Conservation (phyloP, 108 stramenopile genomes). For the Nitzschia sp. region DNA sequence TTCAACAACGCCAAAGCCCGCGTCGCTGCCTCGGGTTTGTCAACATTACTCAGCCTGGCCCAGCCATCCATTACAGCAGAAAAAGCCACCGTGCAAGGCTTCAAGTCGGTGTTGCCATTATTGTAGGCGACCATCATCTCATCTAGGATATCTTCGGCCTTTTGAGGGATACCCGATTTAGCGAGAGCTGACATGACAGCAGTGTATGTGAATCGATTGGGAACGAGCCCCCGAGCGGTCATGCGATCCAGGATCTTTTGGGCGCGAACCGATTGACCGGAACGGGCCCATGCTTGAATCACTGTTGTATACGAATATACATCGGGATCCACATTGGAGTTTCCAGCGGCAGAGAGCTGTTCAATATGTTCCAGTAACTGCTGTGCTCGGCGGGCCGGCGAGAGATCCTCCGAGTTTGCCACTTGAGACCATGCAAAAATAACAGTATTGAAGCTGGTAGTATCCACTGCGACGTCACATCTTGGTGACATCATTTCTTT, state of each 20-base stretch:
- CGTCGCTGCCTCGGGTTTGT: constrained; percentile 33
- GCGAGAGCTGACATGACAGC: constrained; percentile 34
- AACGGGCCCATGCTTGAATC: constrained; percentile 36
- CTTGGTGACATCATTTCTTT: constrained; percentile 33
- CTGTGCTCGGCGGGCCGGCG: constrained; percentile 30
- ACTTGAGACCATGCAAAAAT: constrained; percentile 52
- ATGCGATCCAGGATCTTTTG: constrained; percentile 23
- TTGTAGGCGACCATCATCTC: constrained; percentile 24
- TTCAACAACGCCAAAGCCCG: constrained; percentile 38
- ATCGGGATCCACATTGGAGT: constrained; percentile 60
- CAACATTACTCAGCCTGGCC: constrained; percentile 34
- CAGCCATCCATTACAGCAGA: constrained; percentile 56
- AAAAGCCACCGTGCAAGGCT: constrained; percentile 50
- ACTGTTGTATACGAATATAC: constrained; percentile 50
- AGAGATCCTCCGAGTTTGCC: not conserved
- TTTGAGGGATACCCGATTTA: constrained; percentile 25
- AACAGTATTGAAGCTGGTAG: constrained; percentile 71
- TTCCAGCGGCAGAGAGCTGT: constrained; percentile 39
- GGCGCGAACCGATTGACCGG: constrained; percentile 16
- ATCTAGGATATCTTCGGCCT: constrained; percentile 34
- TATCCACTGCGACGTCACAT: constrained; percentile 28
- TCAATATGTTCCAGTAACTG: constrained; percentile 52
- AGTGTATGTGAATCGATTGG: constrained; percentile 44
- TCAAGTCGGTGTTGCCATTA: not conserved
- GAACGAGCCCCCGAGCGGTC: constrained; percentile 15